Base-by-base conservation (phyloP, 2,329 filamentous ascomycete genomes). In the Cladosporium oxysporum region DNA sequence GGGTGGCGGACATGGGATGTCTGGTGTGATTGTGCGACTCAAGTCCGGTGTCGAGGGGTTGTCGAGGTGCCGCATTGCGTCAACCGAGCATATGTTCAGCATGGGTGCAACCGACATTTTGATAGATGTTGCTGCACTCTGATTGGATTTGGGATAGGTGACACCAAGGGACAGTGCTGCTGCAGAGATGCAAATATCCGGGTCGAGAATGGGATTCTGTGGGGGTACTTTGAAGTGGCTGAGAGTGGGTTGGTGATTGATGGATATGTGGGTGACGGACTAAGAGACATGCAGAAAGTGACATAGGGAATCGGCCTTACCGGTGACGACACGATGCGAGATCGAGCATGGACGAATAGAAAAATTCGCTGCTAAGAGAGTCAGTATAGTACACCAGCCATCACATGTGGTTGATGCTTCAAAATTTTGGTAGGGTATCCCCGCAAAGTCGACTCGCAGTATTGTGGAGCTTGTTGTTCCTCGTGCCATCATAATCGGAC, bases 11-110 rank as follows among this genome's bases (percentile, higher is more conserved):
- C 28, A 26, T 21, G n/a, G 55, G 33, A 26, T 18, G n/a, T 58
- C 55, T 55, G 52, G 31, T 21, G 52, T 55, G 52, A 33, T 58
- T 35, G 55, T 58, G 33, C 31, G 55, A 58, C 33, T 41, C 33
- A 58, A 41, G n/a, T 33, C 31, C 33, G 33, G 55, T 58, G 31
- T 28, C 4, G 55, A 21, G 5, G 58, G 58, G 29, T 47, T 50
- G 37, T 60, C 58, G 58, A 49, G 58, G 47, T 62, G 49, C 26
- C 60, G 52, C 29, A 28, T 41, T 53, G 49, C 49, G 49, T 62
- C 60, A n/a, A 58, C 31, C 29, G 55, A 26, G n/a, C 29, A 23
- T 21, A 58, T 58, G 31, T 26, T 55, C 55, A 58, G 33, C 55
- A 37, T 58, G 31, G 55, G 55, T 58, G 55, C 55, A 14, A 58